Evolutionary conservation across 352 stramenopile genomes (phyloP), one percentile per base, ranked within the genome.

Genomic region (Phytophthora boehmeriae): DNA sequence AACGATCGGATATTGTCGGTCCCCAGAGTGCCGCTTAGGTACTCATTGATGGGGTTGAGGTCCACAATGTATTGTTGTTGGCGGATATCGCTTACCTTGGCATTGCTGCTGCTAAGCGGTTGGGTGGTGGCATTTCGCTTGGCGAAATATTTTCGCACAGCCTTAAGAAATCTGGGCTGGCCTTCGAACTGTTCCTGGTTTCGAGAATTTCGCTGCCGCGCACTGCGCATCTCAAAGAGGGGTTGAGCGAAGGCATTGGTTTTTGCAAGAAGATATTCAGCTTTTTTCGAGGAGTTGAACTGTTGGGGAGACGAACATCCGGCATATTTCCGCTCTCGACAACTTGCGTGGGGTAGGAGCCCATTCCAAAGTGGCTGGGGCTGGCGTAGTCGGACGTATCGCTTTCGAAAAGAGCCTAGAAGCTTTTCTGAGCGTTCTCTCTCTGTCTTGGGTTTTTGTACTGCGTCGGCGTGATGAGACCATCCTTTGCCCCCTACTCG

Each of bases 41-140:
- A 66, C 32, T 78, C 74, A 60, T 83, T 87, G 6, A 88, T 59
- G 0, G 80, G 80, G 39, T 83, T 88, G 19, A 89, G 53, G 11
- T 71, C 52, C 6, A 75, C 34, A 13, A 88, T 83, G 22, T 75
- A 86, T 61, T 89, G 56, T 6, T 27, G 19, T 8, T 57, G 46
- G 14, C 46, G 55, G 5, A 63, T 32, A 11, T 63, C 46, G 3
- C 42, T 28, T 1, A 28, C 17, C 16, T 57, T 63, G 8, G n/a
- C 6, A 25, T 19, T 47, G 3, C 16, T 13, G 4, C 9, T 38
- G 4, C 10, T 39, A 25, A 16, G 10, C 4, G 27, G 10, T 13
- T 10, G 16, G n/a, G 41, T 20, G 11, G 5, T 19, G 1, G 48
- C 27, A 20, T 10, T 55, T 16, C 32, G 34, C 36, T 14, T 27